Evolutionary conservation across 257 asterid genomes (phyloP), one percentile per base, ranked within the genome.

Genomic region (Capsicum baccatum): DNA sequence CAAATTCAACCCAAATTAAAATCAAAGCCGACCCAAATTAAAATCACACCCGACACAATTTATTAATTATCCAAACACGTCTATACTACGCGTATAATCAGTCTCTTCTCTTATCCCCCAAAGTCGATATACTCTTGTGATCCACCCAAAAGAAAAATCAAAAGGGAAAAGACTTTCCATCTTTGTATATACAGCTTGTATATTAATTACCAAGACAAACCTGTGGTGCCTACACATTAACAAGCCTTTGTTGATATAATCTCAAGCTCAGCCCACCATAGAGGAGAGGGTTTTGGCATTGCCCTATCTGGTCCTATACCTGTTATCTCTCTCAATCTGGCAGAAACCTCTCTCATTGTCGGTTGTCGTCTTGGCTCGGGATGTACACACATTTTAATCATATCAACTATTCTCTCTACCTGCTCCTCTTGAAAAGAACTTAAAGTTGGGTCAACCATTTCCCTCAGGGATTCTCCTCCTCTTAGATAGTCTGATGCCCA

Each of bases 211-310:
- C 19, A 57, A 67, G 83, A 57, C 82, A 37, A 79, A 15, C 33
- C 44, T 55, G 8, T 62, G 67, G 70, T 42, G 56, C 42, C n/a
- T 48, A 48, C 10, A 39, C n/a, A 78, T 78, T 78, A 78, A 81
- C 78, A 81, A 79, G 84, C 83, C 84, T 83, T 71, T n/a, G 89
- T 79, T 1, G 97, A 89, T 76, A 86, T 56, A 80, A 94, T 93
- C 90, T 95, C 98, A 16, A 95, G 91, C 82, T 94, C 99, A 21
- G 99, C 97, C 99, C 97, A 94, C 99, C 98, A 94, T 66, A 94
- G 97, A 58, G 95, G 94, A 48, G 97, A 94, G 5, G 91, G 57
- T 86, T 79, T 90, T 11, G 98, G 97, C 66, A 87, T 84, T 8
- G 97, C 99, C 19, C 84, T 95, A 76, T 93, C 97, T 1, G 94